phyloP scores from a whole-genome alignment of 768 basidiomycete genomes.

The Coprinellus micaceus region DNA sequence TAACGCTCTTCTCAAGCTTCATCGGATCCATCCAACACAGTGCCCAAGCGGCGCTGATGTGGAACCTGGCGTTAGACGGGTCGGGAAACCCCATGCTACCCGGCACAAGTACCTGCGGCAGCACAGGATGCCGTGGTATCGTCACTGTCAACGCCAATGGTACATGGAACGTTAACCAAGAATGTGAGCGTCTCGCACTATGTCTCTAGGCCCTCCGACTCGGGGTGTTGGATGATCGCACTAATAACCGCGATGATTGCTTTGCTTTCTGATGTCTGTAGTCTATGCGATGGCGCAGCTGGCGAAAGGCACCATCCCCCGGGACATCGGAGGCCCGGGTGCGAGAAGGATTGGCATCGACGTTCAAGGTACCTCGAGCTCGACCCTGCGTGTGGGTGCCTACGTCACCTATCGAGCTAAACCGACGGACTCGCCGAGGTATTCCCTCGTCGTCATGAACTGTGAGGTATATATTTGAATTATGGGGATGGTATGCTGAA shows the following conservation, averaged over 20 bases:
- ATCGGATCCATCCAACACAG: constrained; percentile 36
- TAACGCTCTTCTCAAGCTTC: constrained; percentile 10
- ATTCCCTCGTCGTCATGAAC: constrained; percentile 69
- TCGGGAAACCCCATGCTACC: constrained; percentile 58
- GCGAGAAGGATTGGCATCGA: constrained; percentile 60
- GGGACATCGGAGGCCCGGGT: constrained; percentile 60
- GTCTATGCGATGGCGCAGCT: constrained; percentile 69
- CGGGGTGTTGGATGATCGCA: not conserved
- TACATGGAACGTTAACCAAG: constrained; percentile 63
- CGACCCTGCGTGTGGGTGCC: constrained; percentile 58
- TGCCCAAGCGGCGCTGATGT: constrained; percentile 53
- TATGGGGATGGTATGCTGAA: too few species aligned
- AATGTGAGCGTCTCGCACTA: constrained; percentile 41
- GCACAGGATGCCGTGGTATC: constrained; percentile 58
- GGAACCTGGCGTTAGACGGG: constrained; percentile 65
- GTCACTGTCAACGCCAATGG: constrained; percentile 61
- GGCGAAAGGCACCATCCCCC: constrained; percentile 66
- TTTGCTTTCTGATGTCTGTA: constrained; percentile 24
- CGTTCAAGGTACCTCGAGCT: constrained; percentile 48
- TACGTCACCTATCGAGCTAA: constrained; percentile 54
- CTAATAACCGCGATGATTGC: too few species aligned
- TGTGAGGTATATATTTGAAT: constrained; percentile 33
- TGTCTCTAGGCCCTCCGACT: too few species aligned
- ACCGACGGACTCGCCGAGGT: constrained; percentile 57
- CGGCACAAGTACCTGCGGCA: constrained; percentile 54